A percentile compares a stretch with the other conserved stretches of the same genome.
phyloP scores from a whole-genome alignment of 2,329 filamentous ascomycete species.

The Setomelanomma holmii region DNA sequence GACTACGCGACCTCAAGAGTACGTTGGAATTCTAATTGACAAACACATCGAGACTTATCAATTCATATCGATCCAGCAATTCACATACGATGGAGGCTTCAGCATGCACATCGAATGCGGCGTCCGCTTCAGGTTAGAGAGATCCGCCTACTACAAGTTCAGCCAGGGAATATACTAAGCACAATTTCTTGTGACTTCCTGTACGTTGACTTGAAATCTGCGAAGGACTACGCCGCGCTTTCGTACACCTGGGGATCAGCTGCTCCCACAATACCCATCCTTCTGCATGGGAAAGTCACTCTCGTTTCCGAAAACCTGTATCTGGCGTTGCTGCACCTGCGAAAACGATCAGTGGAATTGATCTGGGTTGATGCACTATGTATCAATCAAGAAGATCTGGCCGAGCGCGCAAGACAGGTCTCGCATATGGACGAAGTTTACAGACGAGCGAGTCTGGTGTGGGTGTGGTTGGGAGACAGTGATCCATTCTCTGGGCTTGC shows the following conservation, averaged over 20 bases:
- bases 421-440: constrained; percentile 14
- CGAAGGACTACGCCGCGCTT: constrained; percentile 6
- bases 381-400: constrained; percentile 16
- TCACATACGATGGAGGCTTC: no score
- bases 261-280: constrained; percentile 8
- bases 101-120: no score
- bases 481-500: constrained; percentile 1
- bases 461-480: constrained; percentile 5
- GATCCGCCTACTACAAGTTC: constrained; percentile 10
- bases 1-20: no score
- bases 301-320: constrained; percentile 9
- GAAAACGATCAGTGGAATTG: constrained; percentile 2
- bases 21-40: no score
- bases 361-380: constrained; percentile 19
- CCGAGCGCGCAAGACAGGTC: constrained; percentile 13
- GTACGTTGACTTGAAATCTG: constrained; percentile 4
- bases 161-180: constrained; percentile 9
- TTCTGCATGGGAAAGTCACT: constrained; percentile 4
- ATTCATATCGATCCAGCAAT: no score
- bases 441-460: background rate
- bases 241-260: constrained; percentile 11
- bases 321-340: constrained; percentile 10
- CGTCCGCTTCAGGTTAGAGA: constrained; percentile 1
- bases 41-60: no score
- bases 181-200: constrained; percentile 8